Base-by-base conservation (phyloP, 495 filamentous ascomycete genomes). In the Apiosordaria backusii region DNA sequence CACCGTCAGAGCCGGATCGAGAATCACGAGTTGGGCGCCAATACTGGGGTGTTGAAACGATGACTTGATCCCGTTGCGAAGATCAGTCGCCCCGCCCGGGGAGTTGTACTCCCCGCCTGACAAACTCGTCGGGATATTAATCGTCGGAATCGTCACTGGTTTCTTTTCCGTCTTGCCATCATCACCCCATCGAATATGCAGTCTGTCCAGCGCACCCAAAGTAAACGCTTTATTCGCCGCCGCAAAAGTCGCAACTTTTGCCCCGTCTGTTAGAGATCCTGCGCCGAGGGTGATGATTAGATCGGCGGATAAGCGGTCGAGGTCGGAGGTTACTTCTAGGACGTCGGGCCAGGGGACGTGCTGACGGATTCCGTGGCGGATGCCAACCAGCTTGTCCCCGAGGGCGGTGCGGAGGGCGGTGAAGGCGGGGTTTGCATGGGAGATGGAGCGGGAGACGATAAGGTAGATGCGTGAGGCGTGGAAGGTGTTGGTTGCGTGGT, bases 331-430 rank as follows among this genome's bases (percentile, higher is more conserved):
- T 29, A 89, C 83, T 50, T 85, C 79, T 3, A 89, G 64, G 3
- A 89, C 77, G 62, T 88, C 88, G 22, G 83, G 83, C 81, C 80
- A 88, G 35, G 82, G 78, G 2, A 85, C 86, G 71, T 89, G 87
- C 54, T 83, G 83, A 35, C 79, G 79, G 73, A 90, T 85, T 13
- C 88, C 87, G 45, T 83, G 77, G 4, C 82, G 79, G 16, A 80
- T 70, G 6, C 86, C 87, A 13, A 82, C 84, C 40, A 84, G 73
- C 25, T 82, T 78, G 50, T 80, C 75, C 3, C 77, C 76, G 19
- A 90, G 66, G 0, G 83, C 79, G 3, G 70, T 50, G 18, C 77
- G 70, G 27, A 90, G 75, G 5, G 70, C 65, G 0, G 79, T 74
- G 1, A 89, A 75, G 3, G 71, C 72, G 60, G 84, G 77, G 0